Conservation (phyloP, 805 yeast species). For the Cyberlindnera japonica region DNA sequence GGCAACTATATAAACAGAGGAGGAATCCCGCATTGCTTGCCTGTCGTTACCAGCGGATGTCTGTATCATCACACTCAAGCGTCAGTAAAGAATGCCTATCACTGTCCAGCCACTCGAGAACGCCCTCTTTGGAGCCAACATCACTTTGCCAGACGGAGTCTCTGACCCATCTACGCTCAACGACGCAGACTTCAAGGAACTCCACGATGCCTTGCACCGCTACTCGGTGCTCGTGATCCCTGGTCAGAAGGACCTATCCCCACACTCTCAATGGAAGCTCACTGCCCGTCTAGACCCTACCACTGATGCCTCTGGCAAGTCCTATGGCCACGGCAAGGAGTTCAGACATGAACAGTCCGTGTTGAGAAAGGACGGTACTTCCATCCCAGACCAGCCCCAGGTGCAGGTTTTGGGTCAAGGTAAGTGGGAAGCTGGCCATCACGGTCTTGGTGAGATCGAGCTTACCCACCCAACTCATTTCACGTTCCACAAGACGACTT, state of each 20-base stretch:
- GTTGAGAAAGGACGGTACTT: constrained; percentile 72
- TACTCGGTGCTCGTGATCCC: constrained; percentile 76
- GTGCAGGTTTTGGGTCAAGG: constrained; percentile 91
- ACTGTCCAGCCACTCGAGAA: constrained; percentile 18
- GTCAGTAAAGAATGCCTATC: constrained; percentile 10
- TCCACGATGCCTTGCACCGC: constrained; percentile 62
- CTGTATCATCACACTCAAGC: not conserved
- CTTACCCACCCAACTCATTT: constrained; percentile 84
- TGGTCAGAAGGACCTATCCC: constrained; percentile 60
- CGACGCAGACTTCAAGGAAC: constrained; percentile 58
- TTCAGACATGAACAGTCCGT: constrained; percentile 64
- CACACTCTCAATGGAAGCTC: constrained; percentile 70
- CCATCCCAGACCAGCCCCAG: constrained; percentile 81
- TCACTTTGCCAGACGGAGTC: constrained; percentile 53
- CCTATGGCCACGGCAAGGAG: constrained; percentile 84
- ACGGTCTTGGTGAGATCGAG: constrained; percentile 50
- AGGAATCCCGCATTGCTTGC: not conserved
- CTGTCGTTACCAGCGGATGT: not conserved
- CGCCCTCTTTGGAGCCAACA: constrained; percentile 65
- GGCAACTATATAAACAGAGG: not conserved
- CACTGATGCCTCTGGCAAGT: constrained; percentile 44
- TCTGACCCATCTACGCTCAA: constrained; percentile 69
- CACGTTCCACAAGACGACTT: constrained; percentile 67
- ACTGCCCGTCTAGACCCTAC: constrained; percentile 80
- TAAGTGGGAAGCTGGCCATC: constrained; percentile 49